phyloP scores from a whole-genome alignment of 1,139 yeast genomes.

The Suzukiozyma palmioleophila region DNA sequence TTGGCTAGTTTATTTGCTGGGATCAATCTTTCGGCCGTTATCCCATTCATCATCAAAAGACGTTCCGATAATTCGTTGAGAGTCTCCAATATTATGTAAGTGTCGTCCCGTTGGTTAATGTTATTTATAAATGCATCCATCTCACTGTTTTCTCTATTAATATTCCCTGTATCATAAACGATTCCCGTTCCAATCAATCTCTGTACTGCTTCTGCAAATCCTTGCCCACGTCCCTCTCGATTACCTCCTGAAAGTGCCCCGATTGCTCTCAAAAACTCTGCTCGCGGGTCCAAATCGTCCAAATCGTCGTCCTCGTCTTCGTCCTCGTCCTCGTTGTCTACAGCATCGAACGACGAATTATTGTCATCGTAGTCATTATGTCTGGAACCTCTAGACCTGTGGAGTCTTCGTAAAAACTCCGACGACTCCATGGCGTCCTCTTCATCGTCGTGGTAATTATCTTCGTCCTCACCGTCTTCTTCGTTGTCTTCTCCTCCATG shows the following conservation, averaged over 20 bases:
- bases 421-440: slow-evolving; percentile 23
- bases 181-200: slow-evolving; percentile 35
- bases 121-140: slow-evolving; percentile 39
- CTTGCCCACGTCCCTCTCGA: slow-evolving; percentile 12
- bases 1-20: slow-evolving; percentile 58
- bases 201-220: slow-evolving; percentile 35
- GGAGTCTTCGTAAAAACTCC: slow-evolving; percentile 21
- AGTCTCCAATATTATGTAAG: slow-evolving; percentile 50
- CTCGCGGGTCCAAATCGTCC: slow-evolving; percentile 21
- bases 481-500: slow-evolving; percentile 13
- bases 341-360: slow-evolving; percentile 17
- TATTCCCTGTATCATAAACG: slow-evolving; percentile 24
- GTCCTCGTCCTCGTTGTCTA: slow-evolving; percentile 13
- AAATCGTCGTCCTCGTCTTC: slow-evolving; percentile 17
- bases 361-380: slow-evolving; percentile 13
- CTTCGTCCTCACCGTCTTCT: slow-evolving; percentile 16
- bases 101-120: slow-evolving; percentile 41
- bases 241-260: slow-evolving; percentile 17
- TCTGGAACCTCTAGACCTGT: slow-evolving; percentile 13
- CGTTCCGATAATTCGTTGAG: slow-evolving; percentile 60
- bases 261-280: slow-evolving; percentile 26
- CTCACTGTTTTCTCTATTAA: slow-evolving; percentile 22
- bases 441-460: slow-evolving; percentile 17
- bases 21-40: slow-evolving; percentile 58
- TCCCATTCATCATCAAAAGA: slow-evolving; percentile 63